Conservation (phyloP, 176 grass and related monocot genomes). For the Phyllostachys edulis region DNA sequence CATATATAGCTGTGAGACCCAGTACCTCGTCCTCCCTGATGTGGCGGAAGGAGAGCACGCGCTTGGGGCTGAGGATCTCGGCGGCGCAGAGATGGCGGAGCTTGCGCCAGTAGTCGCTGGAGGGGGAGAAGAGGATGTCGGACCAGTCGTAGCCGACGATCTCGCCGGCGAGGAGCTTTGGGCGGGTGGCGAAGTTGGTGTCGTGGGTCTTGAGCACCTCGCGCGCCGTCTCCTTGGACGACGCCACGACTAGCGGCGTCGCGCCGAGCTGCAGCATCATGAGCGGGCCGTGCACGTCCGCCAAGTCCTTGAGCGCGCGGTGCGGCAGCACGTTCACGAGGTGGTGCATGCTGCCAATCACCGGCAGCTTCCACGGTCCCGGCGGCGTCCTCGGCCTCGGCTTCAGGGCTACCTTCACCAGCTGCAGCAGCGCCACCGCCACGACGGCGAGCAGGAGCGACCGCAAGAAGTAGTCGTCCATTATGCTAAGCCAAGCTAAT, state of each 20-base stretch:
- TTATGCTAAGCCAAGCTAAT: background rate
- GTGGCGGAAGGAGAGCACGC: conserved; percentile 44
- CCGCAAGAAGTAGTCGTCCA: conserved; percentile 33
- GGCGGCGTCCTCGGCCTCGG: conserved; percentile 23
- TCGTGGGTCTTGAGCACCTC: conserved; percentile 55
- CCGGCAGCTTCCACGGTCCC: conserved; percentile 50
- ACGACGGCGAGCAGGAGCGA: conserved; percentile 14
- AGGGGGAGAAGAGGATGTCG: conserved; percentile 59
- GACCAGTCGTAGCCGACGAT: conserved; percentile 47
- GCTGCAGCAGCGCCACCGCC: conserved; percentile 34
- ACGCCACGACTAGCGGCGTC: conserved; percentile 37
- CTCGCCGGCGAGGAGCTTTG: conserved; percentile 49
- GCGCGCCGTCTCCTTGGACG: conserved; percentile 44
- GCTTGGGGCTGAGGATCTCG: conserved; percentile 53
- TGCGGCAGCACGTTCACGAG: conserved; percentile 46
- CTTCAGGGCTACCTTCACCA: conserved; percentile 11
- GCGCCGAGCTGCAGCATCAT: conserved; percentile 48
- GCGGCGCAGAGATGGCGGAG: conserved; percentile 49
- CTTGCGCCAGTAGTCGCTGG: conserved; percentile 60
- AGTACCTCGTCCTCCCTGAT: conserved; percentile 45
- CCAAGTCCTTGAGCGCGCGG: conserved; percentile 26
- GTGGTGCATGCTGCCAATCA: conserved; percentile 61
- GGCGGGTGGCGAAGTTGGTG: conserved; percentile 52
- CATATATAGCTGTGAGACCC: too few relatives aligned
- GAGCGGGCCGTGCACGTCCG: conserved; percentile 35